Evolutionary conservation across 805 yeast genomes (phyloP).

Genomic region (Candida dajiaensis): DNA sequence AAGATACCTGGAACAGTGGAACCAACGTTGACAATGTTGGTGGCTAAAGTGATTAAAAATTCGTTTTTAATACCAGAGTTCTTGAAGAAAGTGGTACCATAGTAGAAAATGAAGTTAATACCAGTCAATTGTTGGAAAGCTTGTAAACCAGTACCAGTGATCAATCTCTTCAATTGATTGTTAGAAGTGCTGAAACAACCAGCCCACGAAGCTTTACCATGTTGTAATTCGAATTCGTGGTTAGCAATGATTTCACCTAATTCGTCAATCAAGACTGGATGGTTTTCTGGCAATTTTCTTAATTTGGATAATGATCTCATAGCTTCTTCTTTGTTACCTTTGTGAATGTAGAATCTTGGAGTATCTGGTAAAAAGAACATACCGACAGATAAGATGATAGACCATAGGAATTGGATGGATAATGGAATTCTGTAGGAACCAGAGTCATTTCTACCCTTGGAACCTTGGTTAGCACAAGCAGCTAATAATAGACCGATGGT

Average conservation of each 20-base stretch:
- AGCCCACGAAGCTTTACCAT: constrained; percentile 18
- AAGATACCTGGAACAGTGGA: constrained; percentile 50
- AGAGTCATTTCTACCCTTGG: constrained; percentile 42
- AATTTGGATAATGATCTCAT: constrained; percentile 46
- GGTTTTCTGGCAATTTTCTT: constrained; percentile 40
- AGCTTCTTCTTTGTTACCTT: constrained; percentile 50
- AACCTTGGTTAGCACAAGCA: constrained; percentile 65
- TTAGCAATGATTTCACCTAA: constrained; percentile 43
- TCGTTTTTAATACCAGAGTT: constrained; percentile 44
- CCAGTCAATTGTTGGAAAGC: constrained; percentile 65
- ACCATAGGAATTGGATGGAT: constrained; percentile 66
- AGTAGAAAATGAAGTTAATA: constrained; percentile 65
- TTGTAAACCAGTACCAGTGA: constrained; percentile 37
- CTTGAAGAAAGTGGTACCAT: constrained; percentile 56
- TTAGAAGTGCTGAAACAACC: constrained; percentile 33
- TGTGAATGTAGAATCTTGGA: constrained; percentile 63
- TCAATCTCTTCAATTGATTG: constrained; percentile 36
- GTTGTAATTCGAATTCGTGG: constrained; percentile 36
- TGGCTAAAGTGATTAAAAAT: constrained; percentile 35
- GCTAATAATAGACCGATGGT: constrained; percentile 72
- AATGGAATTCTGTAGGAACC: constrained; percentile 71
- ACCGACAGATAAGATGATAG: constrained; percentile 51
- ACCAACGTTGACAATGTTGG: constrained; percentile 39
- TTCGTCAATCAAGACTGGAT: constrained; percentile 39
- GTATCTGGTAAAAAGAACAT: constrained; percentile 67